Evolutionary conservation across 768 basidiomycete species (phyloP).

Genomic region (Hydnum rufescens): DNA sequence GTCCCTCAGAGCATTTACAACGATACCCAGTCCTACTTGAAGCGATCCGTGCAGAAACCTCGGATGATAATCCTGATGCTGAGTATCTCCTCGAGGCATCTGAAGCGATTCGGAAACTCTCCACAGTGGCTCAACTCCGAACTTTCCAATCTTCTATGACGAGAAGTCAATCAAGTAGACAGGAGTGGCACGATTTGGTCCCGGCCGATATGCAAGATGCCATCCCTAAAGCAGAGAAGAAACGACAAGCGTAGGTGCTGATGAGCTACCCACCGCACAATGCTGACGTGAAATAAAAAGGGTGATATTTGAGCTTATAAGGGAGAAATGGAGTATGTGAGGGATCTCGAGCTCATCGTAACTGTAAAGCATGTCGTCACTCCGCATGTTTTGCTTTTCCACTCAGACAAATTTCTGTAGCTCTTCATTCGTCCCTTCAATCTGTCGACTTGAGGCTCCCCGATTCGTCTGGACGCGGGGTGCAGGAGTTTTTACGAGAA

Average conservation of each 20-base stretch:
- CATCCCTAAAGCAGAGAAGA: slow-evolving; percentile 54
- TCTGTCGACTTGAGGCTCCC: slow-evolving; percentile 50
- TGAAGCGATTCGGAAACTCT: slow-evolving; percentile 62
- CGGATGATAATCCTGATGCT: slow-evolving; percentile 55
- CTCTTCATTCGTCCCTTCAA: slow-evolving; percentile 67
- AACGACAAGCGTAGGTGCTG: slow-evolving; percentile 57
- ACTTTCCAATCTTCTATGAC: slow-evolving; percentile 87
- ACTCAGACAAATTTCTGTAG: slow-evolving; percentile 20
- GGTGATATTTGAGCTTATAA: slow-evolving; percentile 81
- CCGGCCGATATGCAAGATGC: slow-evolving; percentile 38
- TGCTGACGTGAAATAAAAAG: neutral
- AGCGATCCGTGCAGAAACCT: slow-evolving; percentile 70
- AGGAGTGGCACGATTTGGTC: slow-evolving; percentile 85
- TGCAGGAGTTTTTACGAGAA: slow-evolving; percentile 63
- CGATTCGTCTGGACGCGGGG: slow-evolving; percentile 21
- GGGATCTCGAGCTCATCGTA: slow-evolving; percentile 73
- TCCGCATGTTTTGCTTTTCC: neutral
- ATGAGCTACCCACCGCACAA: neutral
- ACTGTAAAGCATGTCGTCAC: slow-evolving; percentile 28
- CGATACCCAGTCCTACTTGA: slow-evolving; percentile 73
- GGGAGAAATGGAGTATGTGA: slow-evolving; percentile 88
- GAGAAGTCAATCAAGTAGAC: slow-evolving; percentile 54
- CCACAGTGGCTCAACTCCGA: slow-evolving; percentile 59
- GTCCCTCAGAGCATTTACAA: slow-evolving; percentile 64
- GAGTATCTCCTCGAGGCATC: slow-evolving; percentile 75